Base-by-base conservation (phyloP, 2,329 filamentous ascomycete species). In the Aspergillus terreus region DNA sequence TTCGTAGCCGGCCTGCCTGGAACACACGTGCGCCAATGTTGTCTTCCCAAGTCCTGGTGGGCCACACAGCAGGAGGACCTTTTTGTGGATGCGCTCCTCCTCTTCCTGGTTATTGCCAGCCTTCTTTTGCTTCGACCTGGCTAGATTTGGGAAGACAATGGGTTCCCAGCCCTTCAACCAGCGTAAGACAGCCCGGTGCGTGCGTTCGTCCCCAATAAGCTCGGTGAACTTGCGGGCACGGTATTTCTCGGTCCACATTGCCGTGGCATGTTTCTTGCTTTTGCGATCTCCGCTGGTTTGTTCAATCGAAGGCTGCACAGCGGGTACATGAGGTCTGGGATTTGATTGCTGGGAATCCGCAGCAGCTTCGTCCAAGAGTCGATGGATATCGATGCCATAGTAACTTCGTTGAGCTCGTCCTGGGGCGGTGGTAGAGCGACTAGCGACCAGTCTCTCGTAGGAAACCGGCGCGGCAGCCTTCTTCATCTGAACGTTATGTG, bases 141-240 rank as follows among this genome's bases (percentile, higher is more conserved):
- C 77, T 4, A 85, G 79, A 11, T 88, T 85, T 0, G 92, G 92
- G 59, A 97, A 99, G 0, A 99, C 94, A 23, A 96, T 79, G 0
- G 87, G 80, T 66, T 99, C 94, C 94, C 94, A 99, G 15, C 82
- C 81, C 74, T 97, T 99, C 40, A 99, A 76, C 94, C 94, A 99
- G 48, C 88, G 84, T 50, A 99, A 76, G 4, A 99, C 92, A 53
- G 87, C 82, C 54, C 94, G 84, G 70, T 99, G 95, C 23, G 92
- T 97, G 42, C 91, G 81, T 66, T 99, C 94, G 62, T 99, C 94
- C 25, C 95, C 95, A 44, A 95, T 90, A 0, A 99, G 78, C 61
- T 99, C 94, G 61, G 92, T 88, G 63, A 97, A 99, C 62, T 85
- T 92, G 54, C 84, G 84, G 25, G 94, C 94, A 33, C 94, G 86